Percentiles rank a stretch among this genome's conserved stretches.
Conservation (phyloP, 2,329 filamentous ascomycete species). For the Trichoderma polysporum region DNA sequence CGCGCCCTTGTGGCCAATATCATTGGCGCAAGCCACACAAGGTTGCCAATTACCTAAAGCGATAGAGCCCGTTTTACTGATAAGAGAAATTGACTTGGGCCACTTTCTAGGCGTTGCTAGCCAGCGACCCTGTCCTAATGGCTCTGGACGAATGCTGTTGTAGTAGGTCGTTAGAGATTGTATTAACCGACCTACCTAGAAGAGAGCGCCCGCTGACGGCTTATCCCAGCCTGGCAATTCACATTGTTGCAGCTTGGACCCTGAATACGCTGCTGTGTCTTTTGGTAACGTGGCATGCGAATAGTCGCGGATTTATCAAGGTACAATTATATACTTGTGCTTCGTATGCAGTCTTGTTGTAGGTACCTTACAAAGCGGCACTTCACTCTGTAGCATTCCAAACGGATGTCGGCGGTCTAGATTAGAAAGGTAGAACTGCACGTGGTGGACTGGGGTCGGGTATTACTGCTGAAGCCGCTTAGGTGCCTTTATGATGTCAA, state of each 20-base stretch:
- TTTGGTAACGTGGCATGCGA: conserved; percentile 3
- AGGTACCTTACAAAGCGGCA: too few relatives aligned
- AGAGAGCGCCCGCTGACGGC: conserved; percentile 6
- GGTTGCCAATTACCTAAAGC: conserved; percentile 15
- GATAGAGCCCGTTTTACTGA: conserved; percentile 1
- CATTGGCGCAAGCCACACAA: conserved; percentile 16
- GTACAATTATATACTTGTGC: too few relatives aligned
- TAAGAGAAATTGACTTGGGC: conserved; percentile 1
- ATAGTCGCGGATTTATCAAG: background rate
- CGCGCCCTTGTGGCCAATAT: background rate
- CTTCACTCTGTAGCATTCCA: background rate
- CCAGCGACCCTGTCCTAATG: background rate
- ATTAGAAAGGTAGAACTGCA: background rate
- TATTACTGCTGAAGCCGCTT: background rate
- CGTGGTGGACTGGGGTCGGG: conserved; percentile 3
- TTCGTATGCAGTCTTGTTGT: too few relatives aligned
- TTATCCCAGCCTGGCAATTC: background rate
- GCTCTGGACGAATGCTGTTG: background rate
- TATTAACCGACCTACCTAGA: conserved; percentile 11
- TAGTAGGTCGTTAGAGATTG: background rate
- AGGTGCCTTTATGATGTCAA: background rate
- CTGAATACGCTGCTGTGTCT: background rate
- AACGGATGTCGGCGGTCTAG: background rate
- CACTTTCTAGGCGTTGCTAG: background rate
- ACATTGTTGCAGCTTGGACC: background rate